Evolutionary conservation across 2,329 filamentous ascomycete genomes (phyloP).

Genomic region (Sarocladium oryzae): DNA sequence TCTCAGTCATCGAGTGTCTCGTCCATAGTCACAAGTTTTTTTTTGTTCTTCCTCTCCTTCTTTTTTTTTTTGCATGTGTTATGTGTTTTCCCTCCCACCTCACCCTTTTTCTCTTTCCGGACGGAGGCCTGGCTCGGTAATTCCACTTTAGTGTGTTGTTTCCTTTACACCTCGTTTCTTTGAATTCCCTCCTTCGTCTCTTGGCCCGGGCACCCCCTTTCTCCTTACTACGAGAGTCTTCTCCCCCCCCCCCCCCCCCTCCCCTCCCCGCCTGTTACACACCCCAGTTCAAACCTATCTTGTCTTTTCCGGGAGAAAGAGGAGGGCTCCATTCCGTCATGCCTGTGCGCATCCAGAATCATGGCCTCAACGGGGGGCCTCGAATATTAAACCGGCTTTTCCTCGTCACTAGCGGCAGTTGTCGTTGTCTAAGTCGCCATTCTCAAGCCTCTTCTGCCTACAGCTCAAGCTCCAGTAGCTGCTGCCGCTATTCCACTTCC

Average conservation of each 20-base stretch:
- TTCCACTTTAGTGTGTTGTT: neutral
- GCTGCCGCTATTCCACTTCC: neutral
- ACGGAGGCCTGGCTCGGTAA: too few species aligned
- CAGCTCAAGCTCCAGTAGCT: neutral
- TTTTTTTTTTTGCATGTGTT: neutral
- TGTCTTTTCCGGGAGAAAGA: neutral
- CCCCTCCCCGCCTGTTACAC: neutral
- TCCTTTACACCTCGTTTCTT: too few species aligned
- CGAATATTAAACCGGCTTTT: slow-evolving; percentile 27
- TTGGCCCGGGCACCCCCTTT: neutral
- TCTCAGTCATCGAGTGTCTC: neutral
- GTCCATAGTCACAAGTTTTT: neutral
- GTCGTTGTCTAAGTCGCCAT: neutral
- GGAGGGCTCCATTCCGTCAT: neutral
- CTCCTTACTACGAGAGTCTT: too few species aligned
- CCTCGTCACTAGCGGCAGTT: slow-evolving; percentile 21
- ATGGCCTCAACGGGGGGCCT: neutral
- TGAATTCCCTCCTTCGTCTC: neutral
- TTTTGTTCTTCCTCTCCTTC: neutral
- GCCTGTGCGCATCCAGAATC: slow-evolving; percentile 6
- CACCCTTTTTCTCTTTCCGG: neutral
- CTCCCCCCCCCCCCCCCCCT: neutral
- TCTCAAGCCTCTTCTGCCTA: neutral
- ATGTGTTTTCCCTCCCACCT: neutral
- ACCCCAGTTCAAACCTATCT: neutral